Conservation (phyloP, 768 basidiomycete genomes). For the Candolleomyces aberdarensis region DNA sequence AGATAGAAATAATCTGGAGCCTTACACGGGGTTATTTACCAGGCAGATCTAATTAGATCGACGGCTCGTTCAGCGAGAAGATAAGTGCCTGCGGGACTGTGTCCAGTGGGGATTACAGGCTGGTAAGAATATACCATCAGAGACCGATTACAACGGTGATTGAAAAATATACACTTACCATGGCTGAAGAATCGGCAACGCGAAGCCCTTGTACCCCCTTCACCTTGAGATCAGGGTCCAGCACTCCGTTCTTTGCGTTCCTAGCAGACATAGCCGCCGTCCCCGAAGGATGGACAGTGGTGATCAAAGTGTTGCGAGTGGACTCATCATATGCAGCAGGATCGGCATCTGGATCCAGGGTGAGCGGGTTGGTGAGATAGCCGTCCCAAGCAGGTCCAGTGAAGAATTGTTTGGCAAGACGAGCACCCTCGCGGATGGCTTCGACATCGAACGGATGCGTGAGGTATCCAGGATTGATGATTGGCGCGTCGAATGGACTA, state of each 20-base stretch:
- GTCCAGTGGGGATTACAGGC: conserved; percentile 5
- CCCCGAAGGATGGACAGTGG: neutral
- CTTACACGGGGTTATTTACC: too few relatives aligned
- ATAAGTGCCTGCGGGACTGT: conserved; percentile 7
- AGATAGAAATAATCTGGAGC: too few relatives aligned
- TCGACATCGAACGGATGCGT: conserved; percentile 8
- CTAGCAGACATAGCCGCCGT: conserved; percentile 2
- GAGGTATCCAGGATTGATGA: conserved; percentile 17
- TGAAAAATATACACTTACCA: neutral
- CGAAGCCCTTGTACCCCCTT: conserved; percentile 3
- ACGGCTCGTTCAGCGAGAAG: conserved; percentile 9
- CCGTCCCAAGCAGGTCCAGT: conserved; percentile 10
- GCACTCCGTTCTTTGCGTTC: neutral
- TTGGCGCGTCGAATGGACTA: conserved; percentile 21
- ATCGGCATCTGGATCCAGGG: neutral
- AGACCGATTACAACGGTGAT: neutral
- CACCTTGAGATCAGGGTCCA: conserved; percentile 5
- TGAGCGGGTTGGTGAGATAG: neutral
- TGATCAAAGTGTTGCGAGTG: neutral
- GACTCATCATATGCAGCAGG: neutral
- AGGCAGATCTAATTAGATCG: conserved; percentile 4
- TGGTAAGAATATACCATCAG: neutral
- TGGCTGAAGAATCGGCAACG: neutral
- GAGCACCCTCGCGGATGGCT: conserved; percentile 6
- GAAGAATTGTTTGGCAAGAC: conserved; percentile 10